phyloP scores from a whole-genome alignment of 106 monocot species.

The Chionographis japonica region DNA sequence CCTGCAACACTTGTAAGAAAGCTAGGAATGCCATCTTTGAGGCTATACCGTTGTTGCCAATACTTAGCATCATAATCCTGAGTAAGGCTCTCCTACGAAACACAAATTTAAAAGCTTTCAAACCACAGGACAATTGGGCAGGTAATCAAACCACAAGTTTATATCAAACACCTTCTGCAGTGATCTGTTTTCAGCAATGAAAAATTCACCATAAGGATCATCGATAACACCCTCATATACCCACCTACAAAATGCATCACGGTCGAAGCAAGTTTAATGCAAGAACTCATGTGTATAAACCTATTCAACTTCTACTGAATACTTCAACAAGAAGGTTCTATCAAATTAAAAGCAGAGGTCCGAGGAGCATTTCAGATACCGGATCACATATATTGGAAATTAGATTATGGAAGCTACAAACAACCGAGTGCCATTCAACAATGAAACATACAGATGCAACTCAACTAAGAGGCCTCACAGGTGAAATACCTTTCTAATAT shows the following conservation, averaged over 20 bases:
- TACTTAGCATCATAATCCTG: slow-evolving; percentile 96
- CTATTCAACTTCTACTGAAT: too few species aligned
- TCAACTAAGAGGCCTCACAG: neutral
- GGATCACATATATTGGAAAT: neutral
- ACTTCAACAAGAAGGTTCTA: too few species aligned
- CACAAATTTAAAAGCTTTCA: neutral
- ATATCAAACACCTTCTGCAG: slow-evolving; percentile 65
- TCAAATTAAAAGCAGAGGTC: too few species aligned
- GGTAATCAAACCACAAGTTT: neutral
- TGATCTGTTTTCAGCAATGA: slow-evolving; percentile 94
- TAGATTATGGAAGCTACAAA: neutral
- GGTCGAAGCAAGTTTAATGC: neutral
- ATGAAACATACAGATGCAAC: neutral
- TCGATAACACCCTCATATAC: slow-evolving; percentile 97
- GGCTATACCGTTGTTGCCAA: slow-evolving; percentile 93
- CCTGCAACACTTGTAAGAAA: slow-evolving; percentile 79
- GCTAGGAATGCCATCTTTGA: slow-evolving; percentile 89
- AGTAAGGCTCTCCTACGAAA: slow-evolving; percentile 84
- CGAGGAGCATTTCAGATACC: too few species aligned
- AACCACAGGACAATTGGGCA: neutral
- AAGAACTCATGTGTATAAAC: too few species aligned
- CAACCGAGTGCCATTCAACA: neutral
- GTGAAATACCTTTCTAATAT: slow-evolving; percentile 81
- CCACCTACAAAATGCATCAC: slow-evolving; percentile 51
- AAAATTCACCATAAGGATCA: slow-evolving; percentile 98